A percentile compares a stretch with the other conserved stretches of the same genome.
Conservation (phyloP, 805 yeast genomes). For the Scheffersomyces coipomensis region DNA sequence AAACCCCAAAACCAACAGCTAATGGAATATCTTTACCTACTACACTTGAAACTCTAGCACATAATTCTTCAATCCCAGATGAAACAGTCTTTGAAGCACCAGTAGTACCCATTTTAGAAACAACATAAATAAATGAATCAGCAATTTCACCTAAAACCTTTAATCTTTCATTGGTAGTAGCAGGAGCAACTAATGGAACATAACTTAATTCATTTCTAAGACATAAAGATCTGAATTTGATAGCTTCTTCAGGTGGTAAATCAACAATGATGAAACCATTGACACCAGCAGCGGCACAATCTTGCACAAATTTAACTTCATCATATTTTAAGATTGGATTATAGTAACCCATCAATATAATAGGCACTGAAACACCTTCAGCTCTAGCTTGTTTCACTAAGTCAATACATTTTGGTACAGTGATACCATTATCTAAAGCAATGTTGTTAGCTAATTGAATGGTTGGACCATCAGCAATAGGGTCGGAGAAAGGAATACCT, state of each 20-base stretch:
- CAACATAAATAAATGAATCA: constrained; percentile 94
- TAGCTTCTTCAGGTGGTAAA: constrained; percentile 97
- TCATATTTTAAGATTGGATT: constrained; percentile 91
- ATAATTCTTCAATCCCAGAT: constrained; percentile 61
- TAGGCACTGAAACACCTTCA: constrained; percentile 83
- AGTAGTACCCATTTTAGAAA: constrained; percentile 96
- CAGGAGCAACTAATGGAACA: constrained; percentile 94
- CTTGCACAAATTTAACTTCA: constrained; percentile 76
- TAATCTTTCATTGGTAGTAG: constrained; percentile 89
- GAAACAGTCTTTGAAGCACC: constrained; percentile 77
- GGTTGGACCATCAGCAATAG: constrained; percentile 98
- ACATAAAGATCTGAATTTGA: constrained; percentile 76
- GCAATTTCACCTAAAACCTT: constrained; percentile 78
- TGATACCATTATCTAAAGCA: constrained; percentile 84
- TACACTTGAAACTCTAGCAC: constrained; percentile 70
- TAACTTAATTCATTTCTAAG: constrained; percentile 69
- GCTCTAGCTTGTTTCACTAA: constrained; percentile 73
- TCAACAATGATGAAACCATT: constrained; percentile 94
- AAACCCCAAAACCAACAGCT: constrained; percentile 97
- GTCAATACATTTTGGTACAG: constrained; percentile 66
- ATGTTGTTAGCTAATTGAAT: constrained; percentile 83
- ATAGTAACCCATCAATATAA: constrained; percentile 95
- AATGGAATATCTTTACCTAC: constrained; percentile 68
- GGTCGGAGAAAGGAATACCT: constrained; percentile 96
- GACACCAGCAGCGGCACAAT: constrained; percentile 85